These are phyloP conservation scores for Globisporangium mamillatum DNA, from an alignment of 352 stramenopile species.

Conservation along the genomic window DNA sequence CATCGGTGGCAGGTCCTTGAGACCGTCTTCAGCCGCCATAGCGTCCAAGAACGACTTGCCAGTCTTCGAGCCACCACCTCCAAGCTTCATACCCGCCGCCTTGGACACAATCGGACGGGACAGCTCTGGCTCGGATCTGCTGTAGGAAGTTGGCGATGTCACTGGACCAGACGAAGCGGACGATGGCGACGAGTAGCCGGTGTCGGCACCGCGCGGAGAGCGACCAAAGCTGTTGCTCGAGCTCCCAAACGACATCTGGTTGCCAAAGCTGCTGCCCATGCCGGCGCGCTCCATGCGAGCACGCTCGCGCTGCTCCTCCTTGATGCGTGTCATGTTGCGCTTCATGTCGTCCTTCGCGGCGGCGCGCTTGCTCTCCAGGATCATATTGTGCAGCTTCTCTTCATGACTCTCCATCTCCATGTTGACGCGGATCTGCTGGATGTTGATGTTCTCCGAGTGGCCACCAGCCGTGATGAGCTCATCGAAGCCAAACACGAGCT, in stretches of 20 bases:
- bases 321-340: slow-evolving; percentile 84
- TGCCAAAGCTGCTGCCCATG: slow-evolving; percentile 50
- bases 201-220: slow-evolving; percentile 47
- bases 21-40: slow-evolving; percentile 81
- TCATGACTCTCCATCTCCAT: slow-evolving; percentile 99
- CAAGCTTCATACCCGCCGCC: slow-evolving; percentile 55
- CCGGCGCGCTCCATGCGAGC: slow-evolving; percentile 73
- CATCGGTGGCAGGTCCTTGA: slow-evolving; percentile 86
- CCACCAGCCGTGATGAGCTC: slow-evolving; percentile 97
- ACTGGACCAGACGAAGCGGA: slow-evolving; percentile 26
- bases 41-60: slow-evolving; percentile 86
- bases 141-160: slow-evolving; percentile 65
- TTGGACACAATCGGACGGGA: slow-evolving; percentile 51
- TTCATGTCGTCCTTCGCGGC: slow-evolving; percentile 89
- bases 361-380: slow-evolving; percentile 94
- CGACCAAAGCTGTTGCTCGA: slow-evolving; percentile 59
- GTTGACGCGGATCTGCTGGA: slow-evolving; percentile 95
- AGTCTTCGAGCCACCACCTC: slow-evolving; percentile 36
- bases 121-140: slow-evolving; percentile 32
- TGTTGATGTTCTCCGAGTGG: slow-evolving; percentile 95
- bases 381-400: slow-evolving; percentile 98
- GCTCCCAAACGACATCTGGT: slow-evolving; percentile 72
- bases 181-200: slow-evolving; percentile 31
- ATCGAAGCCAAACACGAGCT: slow-evolving; percentile 99
- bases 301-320: slow-evolving; percentile 84